phyloP scores from a whole-genome alignment of 495 filamentous ascomycete species.

The Xylaria bambusicola region DNA sequence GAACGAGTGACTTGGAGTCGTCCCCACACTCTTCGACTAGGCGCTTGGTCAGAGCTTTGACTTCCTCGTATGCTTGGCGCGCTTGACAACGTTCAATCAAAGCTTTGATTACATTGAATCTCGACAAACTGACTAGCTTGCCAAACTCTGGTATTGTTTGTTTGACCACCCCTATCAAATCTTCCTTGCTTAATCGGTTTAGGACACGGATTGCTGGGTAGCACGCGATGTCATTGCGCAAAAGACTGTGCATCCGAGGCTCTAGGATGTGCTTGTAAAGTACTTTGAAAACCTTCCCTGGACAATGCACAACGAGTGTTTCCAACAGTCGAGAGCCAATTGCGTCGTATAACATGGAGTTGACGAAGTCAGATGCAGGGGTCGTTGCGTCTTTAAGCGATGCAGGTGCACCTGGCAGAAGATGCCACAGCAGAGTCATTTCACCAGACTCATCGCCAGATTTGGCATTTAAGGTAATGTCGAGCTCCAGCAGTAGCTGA shows the following conservation, averaged over 20 bases:
- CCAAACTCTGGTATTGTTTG: conserved; percentile 68
- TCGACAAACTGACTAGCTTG: conserved; percentile 67
- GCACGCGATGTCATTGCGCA: conserved; percentile 84
- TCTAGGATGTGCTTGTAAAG: conserved; percentile 74
- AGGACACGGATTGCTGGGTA: conserved; percentile 81
- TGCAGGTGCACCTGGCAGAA: conserved; percentile 46
- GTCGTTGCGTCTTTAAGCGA: conserved; percentile 46
- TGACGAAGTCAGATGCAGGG: conserved; percentile 65
- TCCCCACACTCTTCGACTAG: conserved; percentile 60
- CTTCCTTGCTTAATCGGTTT: conserved; percentile 80
- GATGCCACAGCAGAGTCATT: conserved; percentile 40
- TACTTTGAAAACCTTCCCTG: conserved; percentile 85
- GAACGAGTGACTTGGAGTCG: conserved; percentile 55
- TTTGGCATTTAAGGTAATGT: conserved; percentile 70
- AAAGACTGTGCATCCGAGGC: conserved; percentile 70
- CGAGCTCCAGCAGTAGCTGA: conserved; percentile 82
- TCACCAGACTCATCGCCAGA: conserved; percentile 48
- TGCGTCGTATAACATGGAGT: conserved; percentile 81
- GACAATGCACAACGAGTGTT: conserved; percentile 73
- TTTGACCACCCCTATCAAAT: conserved; percentile 68
- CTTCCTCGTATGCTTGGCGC: conserved; percentile 59
- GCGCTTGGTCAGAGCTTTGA: conserved; percentile 59
- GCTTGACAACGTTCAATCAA: conserved; percentile 79
- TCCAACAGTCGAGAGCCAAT: conserved; percentile 90
- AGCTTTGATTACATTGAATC: conserved; percentile 74